Base-by-base conservation (phyloP, 306 rosid genomes). In the Cicer arietinum region DNA sequence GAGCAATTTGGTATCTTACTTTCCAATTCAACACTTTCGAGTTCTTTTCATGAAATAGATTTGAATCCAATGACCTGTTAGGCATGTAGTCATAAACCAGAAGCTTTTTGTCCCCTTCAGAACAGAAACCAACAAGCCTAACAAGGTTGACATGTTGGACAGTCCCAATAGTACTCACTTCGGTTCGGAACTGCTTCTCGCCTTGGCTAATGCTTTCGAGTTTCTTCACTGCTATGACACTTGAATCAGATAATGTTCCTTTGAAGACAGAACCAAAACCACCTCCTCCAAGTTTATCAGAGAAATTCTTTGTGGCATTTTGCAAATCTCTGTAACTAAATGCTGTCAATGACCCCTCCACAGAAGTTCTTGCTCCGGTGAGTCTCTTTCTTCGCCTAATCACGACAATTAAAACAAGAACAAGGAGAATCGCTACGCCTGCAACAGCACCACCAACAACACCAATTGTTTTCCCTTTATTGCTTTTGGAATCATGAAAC, bases 251-350 rank as follows among this genome's bases (percentile, higher is more conserved):
- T 85, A 94, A 66, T 11, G 82, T 77, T 44, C 98, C 98, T 80
- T 86, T 91, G 87, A 91, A 94, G 22, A 94, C 94, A 10, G 90
- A 94, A 79, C 98, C 98, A 69, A 94, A 94, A 17, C 96, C 97
- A 14, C 97, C 98, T 51, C 91, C 97, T 20, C 97, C 98, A 5
- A 93, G 81, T 70, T 88, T 91, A 7, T 94, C 94, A 0, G 96
- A 94, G 89, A 94, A 94, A 67, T 91, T 89, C 89, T 88, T 94
- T 0, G 98, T 94, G 4, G 91, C 96, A 77, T 82, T 86, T 43
- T 86, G 96, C 80, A 94, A 46, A 78, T 94, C 96, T 84, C 89
- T 87, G 43, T 89, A 93, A 48, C 84, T 81, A 73, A 86, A 93
- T 62, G 92, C 94, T 81, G 79, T 46, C 86, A 91, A 67, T 8